phyloP scores from a whole-genome alignment of 495 filamentous ascomycete genomes.

The Trichoderma asperelloides region DNA sequence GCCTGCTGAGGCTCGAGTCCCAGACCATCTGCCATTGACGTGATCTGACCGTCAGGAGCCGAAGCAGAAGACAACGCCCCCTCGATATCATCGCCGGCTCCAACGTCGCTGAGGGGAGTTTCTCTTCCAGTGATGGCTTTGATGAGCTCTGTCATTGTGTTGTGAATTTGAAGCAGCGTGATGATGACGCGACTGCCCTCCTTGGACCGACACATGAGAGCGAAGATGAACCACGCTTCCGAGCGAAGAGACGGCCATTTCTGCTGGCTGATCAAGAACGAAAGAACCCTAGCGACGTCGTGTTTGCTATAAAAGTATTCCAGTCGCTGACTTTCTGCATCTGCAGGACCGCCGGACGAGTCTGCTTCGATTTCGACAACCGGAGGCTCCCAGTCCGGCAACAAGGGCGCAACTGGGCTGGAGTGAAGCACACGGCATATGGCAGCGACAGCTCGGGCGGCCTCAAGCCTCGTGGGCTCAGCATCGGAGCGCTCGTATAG shows the following conservation, averaged over 20 bases:
- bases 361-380: not conserved
- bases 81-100: constrained; percentile 9
- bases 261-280: constrained; percentile 54
- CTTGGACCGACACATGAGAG: constrained; percentile 50
- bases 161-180: constrained; percentile 38
- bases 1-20: constrained; percentile 29
- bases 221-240: constrained; percentile 68
- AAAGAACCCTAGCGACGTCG: constrained; percentile 45
- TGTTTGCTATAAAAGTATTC: constrained; percentile 45
- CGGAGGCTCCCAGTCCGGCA: constrained; percentile 3
- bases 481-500: constrained; percentile 50
- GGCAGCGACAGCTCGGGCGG: constrained; percentile 55
- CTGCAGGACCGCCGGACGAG: not conserved
- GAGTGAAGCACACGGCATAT: constrained; percentile 53
- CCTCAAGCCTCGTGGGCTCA: constrained; percentile 64
- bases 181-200: constrained; percentile 44
- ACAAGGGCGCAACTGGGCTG: not conserved
- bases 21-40: constrained; percentile 9
- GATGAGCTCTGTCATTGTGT: constrained; percentile 39
- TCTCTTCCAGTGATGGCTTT: constrained; percentile 37
- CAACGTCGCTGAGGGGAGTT: not conserved
- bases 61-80: constrained; percentile 6
- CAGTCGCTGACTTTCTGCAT: constrained; percentile 21
- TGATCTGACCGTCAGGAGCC: not conserved
- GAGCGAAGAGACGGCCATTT: constrained; percentile 63